Base-by-base conservation (phyloP, 1,284 basidiomycete genomes). In the Cutaneotrichosporon cyanovorans region DNA sequence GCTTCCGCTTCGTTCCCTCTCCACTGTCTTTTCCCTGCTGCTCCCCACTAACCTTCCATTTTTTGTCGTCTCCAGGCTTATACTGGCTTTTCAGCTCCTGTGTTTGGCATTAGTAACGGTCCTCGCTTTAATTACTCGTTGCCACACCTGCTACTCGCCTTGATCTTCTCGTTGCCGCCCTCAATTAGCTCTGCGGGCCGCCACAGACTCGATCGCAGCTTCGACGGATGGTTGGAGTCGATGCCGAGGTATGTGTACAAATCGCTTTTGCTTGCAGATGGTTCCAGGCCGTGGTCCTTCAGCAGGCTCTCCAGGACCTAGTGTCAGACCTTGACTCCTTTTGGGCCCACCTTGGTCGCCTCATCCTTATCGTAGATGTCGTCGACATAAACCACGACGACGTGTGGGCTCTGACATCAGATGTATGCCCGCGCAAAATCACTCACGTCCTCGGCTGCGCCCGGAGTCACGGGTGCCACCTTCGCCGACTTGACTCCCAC, bases 181-280 rank as follows among this genome's bases (percentile, higher is more conserved):
- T 50, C 45, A 31, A 63, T 51, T 14, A 63, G 50, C 35, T 67
- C 65, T 14, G 22, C 32, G 3, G 61, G 55, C 9, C 59, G 56
- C 55, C 57, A 65, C 9, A 68, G 55, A 4, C 56, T 60, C 14
- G 66, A 64, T 3, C 62, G 54, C 37, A 72, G 55, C 23, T 60
- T 58, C 16, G 58, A 61, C 3, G 61, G 51, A 36, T 73, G 71
- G 34, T 65, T 64, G n/a, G 64, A 68, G 46, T 68, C 67, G 42
- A 73, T 65, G 1, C 63, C 64, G 22, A 67, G 59, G 2, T 61
- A 20, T 0, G 70, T 72, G 55, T 70, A 70, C 10, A 70, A 46
- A 46, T 70, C 65, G 0, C 61, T 58, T 45, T 66, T 68, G 49
- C 49, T 53, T 0, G 60, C 55, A 2, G 48, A 46, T 0, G 61